Conservation (phyloP, 345 rosid genomes). For the Geranium brycei region DNA sequence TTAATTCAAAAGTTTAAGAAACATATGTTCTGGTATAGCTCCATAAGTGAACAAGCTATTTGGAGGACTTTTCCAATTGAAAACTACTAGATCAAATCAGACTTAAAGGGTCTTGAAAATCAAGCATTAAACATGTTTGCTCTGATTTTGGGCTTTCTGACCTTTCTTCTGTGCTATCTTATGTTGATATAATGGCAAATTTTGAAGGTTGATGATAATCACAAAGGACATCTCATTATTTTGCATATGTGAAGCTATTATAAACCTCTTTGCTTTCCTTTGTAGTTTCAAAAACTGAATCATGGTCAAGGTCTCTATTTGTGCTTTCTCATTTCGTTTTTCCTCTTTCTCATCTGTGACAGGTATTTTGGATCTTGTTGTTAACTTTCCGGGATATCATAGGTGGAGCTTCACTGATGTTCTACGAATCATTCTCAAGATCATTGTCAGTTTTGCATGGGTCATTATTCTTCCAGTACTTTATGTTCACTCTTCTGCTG, state of each 20-base stretch:
- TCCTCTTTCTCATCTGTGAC: slow-evolving; percentile 6
- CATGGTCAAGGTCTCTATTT: background rate
- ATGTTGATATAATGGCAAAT: background rate
- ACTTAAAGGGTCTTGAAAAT: too few relatives aligned
- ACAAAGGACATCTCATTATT: background rate
- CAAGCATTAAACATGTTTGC: too few relatives aligned
- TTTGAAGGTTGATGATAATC: background rate
- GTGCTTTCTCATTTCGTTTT: background rate
- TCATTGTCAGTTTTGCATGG: slow-evolving; percentile 67
- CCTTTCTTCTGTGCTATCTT: background rate
- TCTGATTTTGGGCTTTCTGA: background rate
- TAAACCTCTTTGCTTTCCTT: background rate
- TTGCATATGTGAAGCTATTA: background rate
- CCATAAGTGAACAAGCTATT: too few relatives aligned
- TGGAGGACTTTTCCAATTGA: background rate
- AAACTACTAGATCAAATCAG: background rate
- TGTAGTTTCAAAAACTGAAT: background rate
- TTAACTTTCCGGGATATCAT: slow-evolving; percentile 92
- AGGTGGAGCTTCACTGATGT: slow-evolving; percentile 80
- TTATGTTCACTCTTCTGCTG: slow-evolving; percentile 45
- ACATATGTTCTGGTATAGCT: too few relatives aligned
- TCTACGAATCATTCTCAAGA: slow-evolving; percentile 60
- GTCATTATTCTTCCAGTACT: slow-evolving; percentile 59
- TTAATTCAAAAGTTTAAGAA: background rate
- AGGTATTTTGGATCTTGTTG: slow-evolving; percentile 78